Percentiles rank a stretch among this genome's conserved stretches.
These are phyloP conservation scores for Passalora sequoiae DNA, from an alignment of 2,329 filamentous ascomycete genomes.

Conservation along the genomic window DNA sequence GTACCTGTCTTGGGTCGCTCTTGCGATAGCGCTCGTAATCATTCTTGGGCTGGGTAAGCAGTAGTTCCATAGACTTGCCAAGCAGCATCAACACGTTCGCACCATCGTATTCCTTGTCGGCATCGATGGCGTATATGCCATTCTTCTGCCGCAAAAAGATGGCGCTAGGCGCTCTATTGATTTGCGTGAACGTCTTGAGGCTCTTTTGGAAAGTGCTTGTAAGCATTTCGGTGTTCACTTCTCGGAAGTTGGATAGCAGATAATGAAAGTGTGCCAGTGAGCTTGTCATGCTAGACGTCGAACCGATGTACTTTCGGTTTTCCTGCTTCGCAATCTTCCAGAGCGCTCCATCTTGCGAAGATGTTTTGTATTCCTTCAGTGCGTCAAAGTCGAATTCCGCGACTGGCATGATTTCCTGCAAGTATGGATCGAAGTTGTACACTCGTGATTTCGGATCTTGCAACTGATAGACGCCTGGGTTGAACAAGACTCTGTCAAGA, in stretches of 20 bases:
- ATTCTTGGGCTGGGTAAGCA: conserved; percentile 74
- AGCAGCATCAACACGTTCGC: conserved; percentile 86
- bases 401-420: conserved; percentile 88
- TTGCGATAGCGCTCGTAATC: conserved; percentile 82
- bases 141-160: conserved; percentile 78
- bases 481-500: conserved; percentile 88
- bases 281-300: conserved; percentile 93
- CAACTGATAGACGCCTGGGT: conserved; percentile 83
- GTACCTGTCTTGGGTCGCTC: conserved; percentile 61
- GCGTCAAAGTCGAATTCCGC: conserved; percentile 87
- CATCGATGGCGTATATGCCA: conserved; percentile 88
- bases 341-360: conserved; percentile 73
- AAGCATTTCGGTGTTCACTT: conserved; percentile 60
- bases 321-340: conserved; percentile 62
- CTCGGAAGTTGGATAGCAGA: conserved; percentile 77
- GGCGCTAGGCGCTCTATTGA: conserved; percentile 68
- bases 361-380: conserved; percentile 82
- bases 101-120: conserved; percentile 84
- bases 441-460: conserved; percentile 83
- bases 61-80: conserved; percentile 93
- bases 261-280: conserved; percentile 88
- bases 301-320: conserved; percentile 79
- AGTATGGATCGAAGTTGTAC: conserved; percentile 95
- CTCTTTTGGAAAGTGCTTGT: conserved; percentile 58
- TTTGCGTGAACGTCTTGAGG: conserved; percentile 60